phyloP scores from a whole-genome alignment of 305 asterid genomes.

The Striga hermonthica region DNA sequence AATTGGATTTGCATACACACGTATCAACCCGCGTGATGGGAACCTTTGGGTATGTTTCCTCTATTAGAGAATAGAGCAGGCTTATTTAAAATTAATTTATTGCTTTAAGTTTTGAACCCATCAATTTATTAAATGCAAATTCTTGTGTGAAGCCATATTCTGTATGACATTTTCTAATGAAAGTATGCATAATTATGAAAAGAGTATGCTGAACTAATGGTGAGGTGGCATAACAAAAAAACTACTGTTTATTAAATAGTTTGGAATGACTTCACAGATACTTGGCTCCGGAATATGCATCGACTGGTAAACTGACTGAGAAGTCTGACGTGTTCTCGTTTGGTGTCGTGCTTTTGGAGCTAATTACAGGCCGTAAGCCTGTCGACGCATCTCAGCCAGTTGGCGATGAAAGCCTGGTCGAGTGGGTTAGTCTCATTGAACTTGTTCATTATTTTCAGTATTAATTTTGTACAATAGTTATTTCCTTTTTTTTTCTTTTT shows the following conservation, averaged over 20 bases:
- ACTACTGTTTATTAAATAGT: conserved; percentile 1
- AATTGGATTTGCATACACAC: conserved; percentile 63
- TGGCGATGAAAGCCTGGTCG: conserved; percentile 72
- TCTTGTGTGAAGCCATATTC: too few relatives aligned
- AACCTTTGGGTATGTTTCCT: conserved; percentile 67
- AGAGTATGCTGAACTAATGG: too few relatives aligned
- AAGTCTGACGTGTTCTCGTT: conserved; percentile 66
- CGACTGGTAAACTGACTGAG: conserved; percentile 68
- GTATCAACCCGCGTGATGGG: conserved; percentile 91
- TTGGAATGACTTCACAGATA: conserved; percentile 45
- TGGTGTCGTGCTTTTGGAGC: conserved; percentile 74
- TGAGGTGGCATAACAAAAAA: too few relatives aligned
- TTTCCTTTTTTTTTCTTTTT: background rate
- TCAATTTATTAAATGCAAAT: too few relatives aligned
- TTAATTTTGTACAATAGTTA: too few relatives aligned
- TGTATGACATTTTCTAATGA: too few relatives aligned
- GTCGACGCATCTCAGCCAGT: conserved; percentile 63
- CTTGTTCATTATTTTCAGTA: conserved; percentile 10
- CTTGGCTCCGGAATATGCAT: conserved; percentile 74
- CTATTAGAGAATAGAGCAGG: background rate
- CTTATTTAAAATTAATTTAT: background rate
- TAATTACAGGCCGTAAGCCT: conserved; percentile 68
- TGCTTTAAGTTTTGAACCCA: conserved; percentile 21
- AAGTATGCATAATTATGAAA: too few relatives aligned
- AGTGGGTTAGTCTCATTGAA: conserved; percentile 48